Evolutionary conservation across 208 protist genomes (phyloP).

Genomic region (Trypanosoma conorhini): DNA sequence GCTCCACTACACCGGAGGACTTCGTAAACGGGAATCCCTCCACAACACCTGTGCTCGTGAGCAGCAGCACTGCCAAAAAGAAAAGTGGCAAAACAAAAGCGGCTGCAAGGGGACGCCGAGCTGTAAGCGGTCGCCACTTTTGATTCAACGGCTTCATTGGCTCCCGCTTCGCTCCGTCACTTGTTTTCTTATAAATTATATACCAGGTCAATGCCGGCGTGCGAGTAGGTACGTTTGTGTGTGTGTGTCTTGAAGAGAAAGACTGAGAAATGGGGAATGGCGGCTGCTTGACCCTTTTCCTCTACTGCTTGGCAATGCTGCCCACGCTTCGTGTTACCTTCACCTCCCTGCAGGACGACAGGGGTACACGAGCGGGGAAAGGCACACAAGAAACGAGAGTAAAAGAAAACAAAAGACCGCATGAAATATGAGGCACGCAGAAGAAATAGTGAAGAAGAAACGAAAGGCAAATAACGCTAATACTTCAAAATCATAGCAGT

Average conservation of each 20-base stretch:
- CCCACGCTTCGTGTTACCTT: not conserved
- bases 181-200: constrained; percentile 17
- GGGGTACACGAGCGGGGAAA: not conserved
- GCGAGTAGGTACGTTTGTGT: not conserved
- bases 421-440: not conserved
- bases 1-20: constrained; percentile 67
- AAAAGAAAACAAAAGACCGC: not conserved
- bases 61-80: constrained; percentile 12
- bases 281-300: not conserved
- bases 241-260: not conserved
- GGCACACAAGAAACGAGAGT: not conserved
- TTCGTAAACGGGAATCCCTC: constrained; percentile 60
- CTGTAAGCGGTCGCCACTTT: not conserved
- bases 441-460: not conserved
- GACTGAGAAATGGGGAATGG: not conserved
- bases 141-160: not conserved
- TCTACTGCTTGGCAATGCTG: not conserved
- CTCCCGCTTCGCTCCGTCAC: constrained; percentile 10
- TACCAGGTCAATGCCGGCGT: not conserved
- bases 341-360: not conserved
- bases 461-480: too few relatives aligned
- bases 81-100: not conserved
- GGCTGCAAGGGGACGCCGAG: not conserved
- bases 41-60: not conserved
- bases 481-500: too few relatives aligned